Evolutionary conservation across 1,284 basidiomycete species (phyloP).

Genomic region (Acaromyces ingoldii): DNA sequence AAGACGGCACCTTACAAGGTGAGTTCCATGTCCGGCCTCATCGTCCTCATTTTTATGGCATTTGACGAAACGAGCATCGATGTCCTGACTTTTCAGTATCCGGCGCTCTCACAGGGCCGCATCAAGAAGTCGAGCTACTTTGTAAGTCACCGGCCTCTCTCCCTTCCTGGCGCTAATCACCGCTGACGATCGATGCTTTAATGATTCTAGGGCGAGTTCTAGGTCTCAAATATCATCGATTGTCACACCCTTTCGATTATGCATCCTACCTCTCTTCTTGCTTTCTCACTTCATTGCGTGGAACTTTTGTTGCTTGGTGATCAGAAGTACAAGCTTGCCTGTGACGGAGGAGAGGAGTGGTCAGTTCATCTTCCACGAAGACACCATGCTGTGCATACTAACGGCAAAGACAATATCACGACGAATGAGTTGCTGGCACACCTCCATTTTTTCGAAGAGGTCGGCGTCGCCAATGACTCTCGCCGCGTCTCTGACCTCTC

Average conservation of each 20-base stretch:
- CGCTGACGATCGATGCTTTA: too few species aligned
- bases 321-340: too few species aligned
- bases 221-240: too few species aligned
- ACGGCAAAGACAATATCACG: conserved; percentile 49
- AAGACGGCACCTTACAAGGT: conserved; percentile 16
- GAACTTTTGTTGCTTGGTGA: too few species aligned
- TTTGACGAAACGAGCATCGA: not conserved
- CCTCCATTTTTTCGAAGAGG: conserved; percentile 96
- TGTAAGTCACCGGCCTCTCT: conserved; percentile 21
- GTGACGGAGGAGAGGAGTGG: too few species aligned
- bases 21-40: not conserved
- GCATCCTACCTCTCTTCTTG: too few species aligned
- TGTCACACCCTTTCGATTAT: too few species aligned
- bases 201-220: too few species aligned
- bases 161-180: too few species aligned
- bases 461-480: conserved; percentile 94
- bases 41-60: not conserved
- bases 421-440: conserved; percentile 78
- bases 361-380: too few species aligned
- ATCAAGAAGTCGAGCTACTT: conserved; percentile 43
- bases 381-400: conserved; percentile 44
- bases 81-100: conserved; percentile 32
- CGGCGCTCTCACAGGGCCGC: conserved; percentile 38
- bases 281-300: too few species aligned
- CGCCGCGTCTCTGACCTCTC: conserved; percentile 93